Base-by-base conservation (phyloP, 2,329 filamentous ascomycete genomes). In the Taxawa tesnikishii region DNA sequence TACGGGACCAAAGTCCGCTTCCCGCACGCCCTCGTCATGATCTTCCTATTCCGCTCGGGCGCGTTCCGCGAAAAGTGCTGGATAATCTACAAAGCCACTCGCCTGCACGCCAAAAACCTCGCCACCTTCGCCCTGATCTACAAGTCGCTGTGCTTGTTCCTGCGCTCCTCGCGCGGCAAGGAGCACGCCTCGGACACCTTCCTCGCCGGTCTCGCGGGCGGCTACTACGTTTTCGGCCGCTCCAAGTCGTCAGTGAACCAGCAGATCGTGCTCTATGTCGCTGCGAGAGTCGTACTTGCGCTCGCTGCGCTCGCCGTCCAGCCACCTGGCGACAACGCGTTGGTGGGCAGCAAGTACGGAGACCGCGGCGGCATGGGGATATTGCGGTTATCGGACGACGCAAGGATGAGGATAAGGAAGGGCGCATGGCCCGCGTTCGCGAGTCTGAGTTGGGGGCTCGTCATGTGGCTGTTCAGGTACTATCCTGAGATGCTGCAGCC, bases 1-100 rank as follows among this genome's bases (percentile, higher is more conserved):
- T 98, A 98, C 62, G 90, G 90, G 39, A 76, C 83, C 48, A 96
- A 96, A 73, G 84, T 98, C 58, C 87, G 90, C 42, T 96, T 98
- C 63, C 90, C 90, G 43, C 90, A 98, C 63, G 90, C 90, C 39
- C 71, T 98, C 45, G 90, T 98, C 31, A 98, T 98, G 88, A 84
- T 94, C 44, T 81, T 96, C 47, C 74, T 98, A 45, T 98, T 98
- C 67, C 83, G 90, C 45, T 84, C 80, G 7, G 90, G 88, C 62
- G 73, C 63, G 30, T 56, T 94, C 47, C 76, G 75, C 34, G 74
- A 93, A 55, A 96, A 96, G 60, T 52, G 73, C 42, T 60, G 62
- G 35, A 73, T 92, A 32, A 77, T 98, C 44, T 68, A 88, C 50
- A 79, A 80, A 55, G 88, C 90, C 8, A 98, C 90, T 6, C 74